phyloP scores from a whole-genome alignment of 2,329 filamentous ascomycete species.

The Phialocephala sp. region DNA sequence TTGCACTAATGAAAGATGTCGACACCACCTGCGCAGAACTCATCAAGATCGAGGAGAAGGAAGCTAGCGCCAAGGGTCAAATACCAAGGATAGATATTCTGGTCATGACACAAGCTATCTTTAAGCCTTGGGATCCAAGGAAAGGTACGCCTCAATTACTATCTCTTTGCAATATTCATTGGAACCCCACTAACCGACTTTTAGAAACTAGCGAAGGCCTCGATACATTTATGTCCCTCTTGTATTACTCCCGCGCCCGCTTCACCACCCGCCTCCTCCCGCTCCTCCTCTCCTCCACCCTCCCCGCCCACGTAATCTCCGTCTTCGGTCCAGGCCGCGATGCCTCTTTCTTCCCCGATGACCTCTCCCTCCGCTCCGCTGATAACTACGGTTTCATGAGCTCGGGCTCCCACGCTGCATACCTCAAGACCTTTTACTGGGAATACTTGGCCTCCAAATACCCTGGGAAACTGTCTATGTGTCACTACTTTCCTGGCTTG shows the following conservation, averaged over 20 bases:
- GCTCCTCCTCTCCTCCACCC: slow-evolving; percentile 34
- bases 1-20: slow-evolving; percentile 44
- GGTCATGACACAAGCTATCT: slow-evolving; percentile 38
- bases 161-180: slow-evolving; percentile 1
- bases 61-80: background rate
- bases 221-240: slow-evolving; percentile 39
- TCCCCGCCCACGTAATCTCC: slow-evolving; percentile 40
- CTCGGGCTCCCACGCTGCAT: slow-evolving; percentile 41
- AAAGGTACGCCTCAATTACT: slow-evolving; percentile 26
- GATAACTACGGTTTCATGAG: slow-evolving; percentile 38
- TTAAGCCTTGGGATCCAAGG: slow-evolving; percentile 13
- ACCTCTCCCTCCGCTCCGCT: slow-evolving; percentile 40
- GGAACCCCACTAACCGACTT: slow-evolving; percentile 1
- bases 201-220: slow-evolving; percentile 44
- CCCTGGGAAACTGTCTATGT: slow-evolving; percentile 37
- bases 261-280: slow-evolving; percentile 40
- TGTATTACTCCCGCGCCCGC: slow-evolving; percentile 44
- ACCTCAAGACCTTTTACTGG: slow-evolving; percentile 44
- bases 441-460: slow-evolving; percentile 41
- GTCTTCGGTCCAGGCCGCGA: slow-evolving; percentile 44
- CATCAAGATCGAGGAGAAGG: slow-evolving; percentile 35
- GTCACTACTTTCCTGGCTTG: slow-evolving; percentile 45
- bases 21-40: slow-evolving; percentile 41
- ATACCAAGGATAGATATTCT: slow-evolving; percentile 43
- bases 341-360: slow-evolving; percentile 34